Evolutionary conservation across 2,329 filamentous ascomycete genomes (phyloP).

Genomic region (Colletotrichum orbiculare): DNA sequence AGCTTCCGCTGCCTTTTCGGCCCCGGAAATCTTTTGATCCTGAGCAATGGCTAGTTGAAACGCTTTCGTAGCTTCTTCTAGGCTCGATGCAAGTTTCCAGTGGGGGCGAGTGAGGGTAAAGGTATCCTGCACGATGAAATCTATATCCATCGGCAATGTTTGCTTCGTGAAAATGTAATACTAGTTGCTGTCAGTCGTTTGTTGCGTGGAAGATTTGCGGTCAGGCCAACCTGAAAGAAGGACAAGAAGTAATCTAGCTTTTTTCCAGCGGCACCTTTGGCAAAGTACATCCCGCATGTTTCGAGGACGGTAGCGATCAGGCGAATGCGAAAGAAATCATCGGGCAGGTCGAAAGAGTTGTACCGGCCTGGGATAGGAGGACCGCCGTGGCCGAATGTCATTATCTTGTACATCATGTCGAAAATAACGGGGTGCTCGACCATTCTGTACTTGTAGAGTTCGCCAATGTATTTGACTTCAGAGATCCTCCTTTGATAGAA

Average conservation of each 20-base stretch:
- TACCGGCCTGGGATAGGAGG: constrained; percentile 82
- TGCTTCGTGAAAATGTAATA: constrained; percentile 96
- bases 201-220: background rate
- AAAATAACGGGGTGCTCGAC: constrained; percentile 96
- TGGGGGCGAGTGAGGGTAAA: constrained; percentile 87
- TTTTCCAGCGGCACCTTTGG: constrained; percentile 91
- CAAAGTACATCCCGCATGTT: constrained; percentile 96
- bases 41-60: constrained; percentile 91
- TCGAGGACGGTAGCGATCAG: constrained; percentile 90
- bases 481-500: constrained; percentile 95
- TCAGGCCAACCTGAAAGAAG: constrained; percentile 80
- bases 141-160: constrained; percentile 92
- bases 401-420: constrained; percentile 92
- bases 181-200: constrained; percentile 51
- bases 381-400: constrained; percentile 92
- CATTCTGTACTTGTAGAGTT: constrained; percentile 98
- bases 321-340: constrained; percentile 96
- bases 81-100: constrained; percentile 85
- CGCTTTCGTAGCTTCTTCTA: constrained; percentile 84
- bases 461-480: constrained; percentile 95
- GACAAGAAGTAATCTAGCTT: constrained; percentile 98
- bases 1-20: constrained; percentile 74
- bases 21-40: constrained; percentile 84
- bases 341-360: constrained; percentile 85
- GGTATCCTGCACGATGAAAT: constrained; percentile 95